Conservation (phyloP, 768 basidiomycete species). For the Serpula lacrymans region DNA sequence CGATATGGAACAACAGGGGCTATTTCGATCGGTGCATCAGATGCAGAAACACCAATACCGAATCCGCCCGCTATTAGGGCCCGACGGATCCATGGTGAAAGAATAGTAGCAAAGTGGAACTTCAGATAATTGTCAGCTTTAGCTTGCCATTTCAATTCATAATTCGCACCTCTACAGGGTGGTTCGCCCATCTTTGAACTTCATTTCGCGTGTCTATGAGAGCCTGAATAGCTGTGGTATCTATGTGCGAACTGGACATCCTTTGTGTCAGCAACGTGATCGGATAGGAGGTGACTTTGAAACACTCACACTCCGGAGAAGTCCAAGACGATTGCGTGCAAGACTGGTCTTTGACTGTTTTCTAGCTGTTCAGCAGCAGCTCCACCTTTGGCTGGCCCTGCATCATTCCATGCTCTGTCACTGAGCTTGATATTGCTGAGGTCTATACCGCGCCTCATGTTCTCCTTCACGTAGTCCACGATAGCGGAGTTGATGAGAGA, state of each 20-base stretch:
- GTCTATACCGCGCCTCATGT: constrained; percentile 76
- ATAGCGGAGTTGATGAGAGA: constrained; percentile 66
- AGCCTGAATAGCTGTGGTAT: constrained; percentile 89
- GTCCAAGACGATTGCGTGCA: constrained; percentile 89
- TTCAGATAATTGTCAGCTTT: constrained; percentile 28
- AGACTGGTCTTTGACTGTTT: constrained; percentile 55
- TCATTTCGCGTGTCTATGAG: constrained; percentile 85
- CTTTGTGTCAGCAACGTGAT: neutral
- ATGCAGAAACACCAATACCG: constrained; percentile 57
- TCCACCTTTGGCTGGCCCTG: constrained; percentile 58
- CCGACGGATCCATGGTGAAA: constrained; percentile 92
- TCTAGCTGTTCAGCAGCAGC: constrained; percentile 43
- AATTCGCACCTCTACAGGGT: constrained; percentile 61
- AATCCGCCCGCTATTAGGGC: constrained; percentile 89
- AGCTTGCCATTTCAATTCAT: neutral
- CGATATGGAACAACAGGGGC: constrained; percentile 73
- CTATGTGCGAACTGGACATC: constrained; percentile 68
- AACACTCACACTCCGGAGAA: constrained; percentile 72
- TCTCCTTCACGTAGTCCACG: constrained; percentile 76
- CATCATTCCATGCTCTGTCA: constrained; percentile 95
- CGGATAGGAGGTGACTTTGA: neutral
- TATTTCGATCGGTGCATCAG: constrained; percentile 53
- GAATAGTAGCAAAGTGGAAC: constrained; percentile 93
- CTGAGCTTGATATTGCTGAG: constrained; percentile 55
- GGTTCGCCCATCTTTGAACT: constrained; percentile 85